A percentile compares a stretch with the other conserved stretches of the same genome.
These are phyloP conservation scores for Beauveria rudraprayagi DNA, from an alignment of 2,329 filamentous ascomycete genomes.

Conservation along the genomic window DNA sequence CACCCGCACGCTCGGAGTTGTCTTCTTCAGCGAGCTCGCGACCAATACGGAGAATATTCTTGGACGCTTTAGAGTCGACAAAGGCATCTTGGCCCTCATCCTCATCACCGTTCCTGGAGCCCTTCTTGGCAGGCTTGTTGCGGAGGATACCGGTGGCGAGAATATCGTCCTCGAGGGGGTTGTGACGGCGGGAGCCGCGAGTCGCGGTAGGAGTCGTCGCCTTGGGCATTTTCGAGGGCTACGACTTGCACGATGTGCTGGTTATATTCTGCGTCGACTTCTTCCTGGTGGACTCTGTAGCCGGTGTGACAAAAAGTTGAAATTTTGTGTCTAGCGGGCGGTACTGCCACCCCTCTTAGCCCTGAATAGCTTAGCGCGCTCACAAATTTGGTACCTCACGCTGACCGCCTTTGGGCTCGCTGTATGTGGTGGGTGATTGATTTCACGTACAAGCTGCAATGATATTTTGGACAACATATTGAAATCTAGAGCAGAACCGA, in stretches of 20 bases:
- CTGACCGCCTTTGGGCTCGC: constrained; percentile 24
- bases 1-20: constrained; percentile 29
- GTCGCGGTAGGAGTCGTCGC: constrained; percentile 51
- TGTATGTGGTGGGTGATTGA: not conserved
- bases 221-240: constrained; percentile 65
- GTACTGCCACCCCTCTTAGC: constrained; percentile 29
- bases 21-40: constrained; percentile 84
- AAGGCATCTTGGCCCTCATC: constrained; percentile 60
- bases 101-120: constrained; percentile 48
- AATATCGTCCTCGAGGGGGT: constrained; percentile 85
- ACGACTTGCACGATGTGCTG: not conserved
- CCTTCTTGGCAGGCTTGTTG: constrained; percentile 65
- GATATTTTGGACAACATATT: not conserved
- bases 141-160: constrained; percentile 61
- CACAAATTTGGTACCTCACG: constrained; percentile 1
- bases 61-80: constrained; percentile 80
- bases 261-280: not conserved
- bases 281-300: not conserved
- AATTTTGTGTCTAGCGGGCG: constrained; percentile 16
- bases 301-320: constrained; percentile 12
- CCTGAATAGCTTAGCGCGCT: constrained; percentile 20
- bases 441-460: not conserved
- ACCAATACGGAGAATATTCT: constrained; percentile 82
- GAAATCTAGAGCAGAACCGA: not conserved
- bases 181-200: constrained; percentile 64